Evolutionary conservation across 176 grass and related monocot species (phyloP), one percentile per base, ranked within the genome.

Genomic region (Rhynchospora tenuis): DNA sequence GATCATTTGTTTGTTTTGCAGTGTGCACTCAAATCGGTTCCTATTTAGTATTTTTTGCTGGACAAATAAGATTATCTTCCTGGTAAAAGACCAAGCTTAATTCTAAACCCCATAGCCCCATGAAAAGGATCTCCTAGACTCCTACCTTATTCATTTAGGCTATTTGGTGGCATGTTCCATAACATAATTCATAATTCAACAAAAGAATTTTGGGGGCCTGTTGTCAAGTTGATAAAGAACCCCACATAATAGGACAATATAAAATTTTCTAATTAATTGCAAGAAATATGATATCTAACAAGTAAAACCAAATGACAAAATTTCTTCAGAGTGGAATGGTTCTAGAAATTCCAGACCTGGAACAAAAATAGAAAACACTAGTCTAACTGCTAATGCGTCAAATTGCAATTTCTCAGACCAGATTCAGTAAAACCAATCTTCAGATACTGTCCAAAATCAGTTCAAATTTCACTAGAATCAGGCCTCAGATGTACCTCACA

Each of bases 391-490:
- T 20, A 82, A 17, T 67, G 42, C 59, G 47, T 79, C 42, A 29
- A 22, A 70, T 70, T 70, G 27, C 65, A 70, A 24, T 8, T 26
- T 70, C 31, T 31, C 19, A 11, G 31, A 26, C 65, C 42, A 59
- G 17, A 64, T 65, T 65, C 42, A 82, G 20, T 42, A 45, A 81
- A 63, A 54, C 8, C 5, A 46, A 81, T 23, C 50, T 19, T 65
- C 80, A 64, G 60, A 66, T 45, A 27, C 20, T 64, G 44, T 48
- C 15, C 42, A 62, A 81, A 26, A 46, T 13, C 42, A 44, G 19
- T 81, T 81, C 9, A 61, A 20, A 81, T 67, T 82, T 48, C 15
- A 82, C 43, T 67, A 66, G 48, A 54, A 76, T 55, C 14, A 76
- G 48, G 22, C 26, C 9, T 15, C 48, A 56, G 31, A 14, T 56